Base-by-base conservation (phyloP, 176 grass and related monocot genomes). In the Bonia amplexicaulis region DNA sequence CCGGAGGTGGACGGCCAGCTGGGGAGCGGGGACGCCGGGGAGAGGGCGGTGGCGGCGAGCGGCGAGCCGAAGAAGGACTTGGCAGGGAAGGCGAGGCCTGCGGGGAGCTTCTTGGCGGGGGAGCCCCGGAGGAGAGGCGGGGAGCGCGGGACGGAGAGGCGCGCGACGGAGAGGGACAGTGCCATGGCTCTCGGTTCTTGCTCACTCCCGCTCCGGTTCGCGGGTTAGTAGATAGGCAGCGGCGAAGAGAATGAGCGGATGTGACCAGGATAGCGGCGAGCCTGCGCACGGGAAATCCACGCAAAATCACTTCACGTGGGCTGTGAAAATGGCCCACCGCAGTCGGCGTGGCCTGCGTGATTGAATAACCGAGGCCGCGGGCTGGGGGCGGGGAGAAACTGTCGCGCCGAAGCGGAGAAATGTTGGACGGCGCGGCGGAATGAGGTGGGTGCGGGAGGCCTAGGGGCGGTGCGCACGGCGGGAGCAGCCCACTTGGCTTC, bases 151-250 rank as follows among this genome's bases (percentile, higher is more conserved):
- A 87, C 62, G 35, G 91, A 83, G 47, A 88, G 62, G 74, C 86
- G 84, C 83, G 83, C 76, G 71, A 95, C 87, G 74, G 82, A 93
- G 78, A 97, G 70, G 45, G 89, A 89, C 52, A 95, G 93, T 37
- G 64, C 64, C 66, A 59, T 78, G 75, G 64, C 67, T 74, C 51
- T 8, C 58, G 13, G 40, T 19, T 66, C 3, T 64, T 10, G 14
- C 19, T 59, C 40, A 40, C 51, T 74, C 45, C 27, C 55, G 44
- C 76, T 89, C n/a, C 7, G 54, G 55, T 46, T 25, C 7, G 78
- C 26, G 73, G 88, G 78, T 83, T 35, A 82, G 66, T 44, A 82
- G 73, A 86, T 80, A 86, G 66, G 35, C 9, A 22, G 44, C 52
- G n/a, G 23, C 59, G 59, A 62, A 26, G 12, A 62, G 1, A 12